Percentiles rank a stretch among this genome's conserved stretches.
Evolutionary conservation across 116 monocot genomes (phyloP).

Genomic region (Trichopus zeylanicus): DNA sequence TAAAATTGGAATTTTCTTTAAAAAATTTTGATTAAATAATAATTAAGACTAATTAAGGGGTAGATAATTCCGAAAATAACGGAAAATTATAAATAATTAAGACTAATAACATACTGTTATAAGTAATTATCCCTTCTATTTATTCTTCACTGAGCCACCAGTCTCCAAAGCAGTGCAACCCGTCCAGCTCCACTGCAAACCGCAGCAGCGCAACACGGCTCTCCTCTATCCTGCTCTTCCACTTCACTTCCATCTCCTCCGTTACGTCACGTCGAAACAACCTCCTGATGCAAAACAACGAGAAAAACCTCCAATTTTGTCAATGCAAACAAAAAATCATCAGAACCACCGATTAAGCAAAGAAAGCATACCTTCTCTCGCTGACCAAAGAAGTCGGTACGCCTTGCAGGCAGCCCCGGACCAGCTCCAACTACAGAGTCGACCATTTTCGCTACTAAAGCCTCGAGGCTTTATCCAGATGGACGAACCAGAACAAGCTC

Average conservation of each 20-base stretch:
- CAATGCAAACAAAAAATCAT: no score
- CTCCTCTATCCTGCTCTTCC: not conserved
- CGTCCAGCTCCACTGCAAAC: slow-evolving; percentile 1
- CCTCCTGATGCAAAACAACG: not conserved
- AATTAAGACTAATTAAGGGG: no score
- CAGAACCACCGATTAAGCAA: not conserved
- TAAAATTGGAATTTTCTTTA: no score
- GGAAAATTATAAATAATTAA: no score
- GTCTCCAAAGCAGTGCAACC: not conserved
- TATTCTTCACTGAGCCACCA: not conserved
- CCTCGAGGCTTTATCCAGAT: no score
- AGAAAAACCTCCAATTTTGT: not conserved
- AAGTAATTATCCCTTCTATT: no score
- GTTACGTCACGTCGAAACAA: not conserved
- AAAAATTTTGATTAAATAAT: no score
- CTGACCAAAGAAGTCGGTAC: not conserved
- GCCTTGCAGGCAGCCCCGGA: not conserved
- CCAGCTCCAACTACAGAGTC: not conserved
- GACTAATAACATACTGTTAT: no score
- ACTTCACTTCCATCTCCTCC: not conserved
- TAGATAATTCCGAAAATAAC: no score
- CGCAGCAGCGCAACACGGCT: not conserved
- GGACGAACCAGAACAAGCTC: no score
- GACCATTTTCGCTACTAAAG: not conserved
- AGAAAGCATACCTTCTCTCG: not conserved